Percentiles rank a stretch among this genome's conserved stretches.
Conservation (phyloP, 805 yeast genomes). For the Candida gorgasii region DNA sequence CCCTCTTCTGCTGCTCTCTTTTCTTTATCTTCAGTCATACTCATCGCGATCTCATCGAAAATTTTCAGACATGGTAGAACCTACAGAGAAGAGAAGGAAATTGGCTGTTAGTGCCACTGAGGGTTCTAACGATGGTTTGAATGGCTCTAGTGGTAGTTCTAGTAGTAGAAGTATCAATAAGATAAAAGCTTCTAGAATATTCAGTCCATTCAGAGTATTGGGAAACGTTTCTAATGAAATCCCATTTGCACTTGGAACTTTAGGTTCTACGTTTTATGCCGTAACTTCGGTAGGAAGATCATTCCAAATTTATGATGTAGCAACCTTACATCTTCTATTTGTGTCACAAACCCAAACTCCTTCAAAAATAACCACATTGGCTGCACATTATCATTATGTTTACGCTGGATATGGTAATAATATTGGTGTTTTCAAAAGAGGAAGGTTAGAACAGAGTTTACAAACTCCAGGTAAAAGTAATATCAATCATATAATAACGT, state of each 20-base stretch:
- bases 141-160: background rate
- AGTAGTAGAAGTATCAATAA: background rate
- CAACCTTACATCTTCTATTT: constrained; percentile 79
- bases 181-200: constrained; percentile 44
- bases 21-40: constrained; percentile 1
- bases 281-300: constrained; percentile 88
- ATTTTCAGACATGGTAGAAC: constrained; percentile 21
- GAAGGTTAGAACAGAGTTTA: constrained; percentile 55
- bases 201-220: constrained; percentile 80
- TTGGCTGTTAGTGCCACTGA: constrained; percentile 12
- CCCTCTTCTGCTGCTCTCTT: constrained; percentile 13
- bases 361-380: constrained; percentile 63
- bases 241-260: constrained; percentile 86
- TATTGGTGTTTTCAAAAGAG: constrained; percentile 82
- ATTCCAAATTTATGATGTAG: constrained; percentile 91
- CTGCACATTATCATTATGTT: constrained; percentile 82
- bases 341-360: constrained; percentile 81
- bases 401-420: constrained; percentile 72
- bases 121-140: too few species aligned
- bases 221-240: constrained; percentile 87
- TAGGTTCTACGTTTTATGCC: constrained; percentile 84
- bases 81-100: constrained; percentile 36
- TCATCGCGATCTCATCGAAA: constrained; percentile 9
- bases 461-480: constrained; percentile 35
- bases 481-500: constrained; percentile 55